Base-by-base conservation (phyloP, 345 rosid species). In the Aethionema arabicum region DNA sequence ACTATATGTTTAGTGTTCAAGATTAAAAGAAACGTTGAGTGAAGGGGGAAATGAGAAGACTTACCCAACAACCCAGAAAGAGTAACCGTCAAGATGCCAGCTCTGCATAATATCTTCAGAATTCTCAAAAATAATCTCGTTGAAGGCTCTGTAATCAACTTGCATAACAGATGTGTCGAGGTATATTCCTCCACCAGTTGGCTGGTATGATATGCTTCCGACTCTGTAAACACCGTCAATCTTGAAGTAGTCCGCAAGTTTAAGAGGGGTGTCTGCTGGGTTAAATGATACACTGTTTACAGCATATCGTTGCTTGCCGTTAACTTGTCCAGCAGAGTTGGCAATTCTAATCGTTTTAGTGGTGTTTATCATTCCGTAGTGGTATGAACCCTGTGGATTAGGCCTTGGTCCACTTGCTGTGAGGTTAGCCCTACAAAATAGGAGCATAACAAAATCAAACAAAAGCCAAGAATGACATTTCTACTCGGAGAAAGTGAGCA, bases 351-450 rank as follows among this genome's bases (percentile, higher is more conserved):
- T 82, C 2, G 99, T 90, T 66, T 77, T 83, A 15, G 86, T 69
- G 0, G 84, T 77, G 80, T 80, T 84, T 58, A 93, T 87, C 77
- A 87, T 79, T 32, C 99, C 99, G 42, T 93, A 93, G 69, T 93
- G 99, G 81, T 93, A 93, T 2, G 99, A 90, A 13, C 99, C 99
- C 67, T 93, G 99, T 11, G 99, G 99, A 65, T 93, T 93, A 3
- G 99, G 99, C 70, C 99, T 87, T 48, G 99, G 99, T 63, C 99
- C 99, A 40, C 99, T 93, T 7, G 99, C 97, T 7, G 95, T 79
- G 31, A 93, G 92, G 68, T 93, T 90, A 63, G 95, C 84, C 86
- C 99, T 90, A 84, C 2, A 43, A 57, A 0, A 38, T 30, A 58
- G 16, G 39, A 63, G 48, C 57, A 72, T 12, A 39, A 47, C 46